Evolutionary conservation across 768 basidiomycete genomes (phyloP), one percentile per base, ranked within the genome.

Genomic region (Leccinum truebloodii): DNA sequence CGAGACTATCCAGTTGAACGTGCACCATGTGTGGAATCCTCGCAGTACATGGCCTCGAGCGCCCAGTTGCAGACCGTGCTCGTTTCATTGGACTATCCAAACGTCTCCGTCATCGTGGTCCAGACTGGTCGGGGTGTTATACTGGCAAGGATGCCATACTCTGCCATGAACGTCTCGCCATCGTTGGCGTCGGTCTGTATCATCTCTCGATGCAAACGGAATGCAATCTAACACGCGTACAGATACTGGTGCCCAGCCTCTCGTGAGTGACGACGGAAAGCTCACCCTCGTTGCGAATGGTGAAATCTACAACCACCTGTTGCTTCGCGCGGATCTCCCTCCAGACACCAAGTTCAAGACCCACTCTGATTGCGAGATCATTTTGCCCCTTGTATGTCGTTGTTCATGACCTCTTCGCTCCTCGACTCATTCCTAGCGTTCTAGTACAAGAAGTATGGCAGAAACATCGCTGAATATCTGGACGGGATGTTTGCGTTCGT

Each of bases 401-500:
- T 26, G 22, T 55, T 28, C 52, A 3, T 18, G 9, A 20, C 35
- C 30, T 66, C 60, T 16, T 20, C 26, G 10, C 24, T 14, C 16
- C 22, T 54, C 22, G 18, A 20, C 37, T 65, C 4, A 57, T 50
- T 24, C 37, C 10, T 52, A 54, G 28, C n/a, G 41, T 16, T 55
- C 13, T 65, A 98, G 96, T 98, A 97, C 79, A 80, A 82, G 67
- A 89, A 93, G 77, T 75, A 92, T 69, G 95, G 79, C 68, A 92
- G 84, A 65, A 83, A 83, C 6, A 78, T 96, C 26, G 92, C 91
- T 77, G 77, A 77, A 71, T 79, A 85, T 70, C 88, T 99, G 61
- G 97, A 99, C 72, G 97, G 97, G 65, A 97, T 99, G 93, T 99
- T 98, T 79, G 95, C 96, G 1, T 99, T 98, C 70, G 90, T 97